Percentiles rank a stretch among this genome's conserved stretches.
These are phyloP conservation scores for Pelargonium nanum DNA, from an alignment of 345 rosid genomes.

Conservation along the genomic window DNA sequence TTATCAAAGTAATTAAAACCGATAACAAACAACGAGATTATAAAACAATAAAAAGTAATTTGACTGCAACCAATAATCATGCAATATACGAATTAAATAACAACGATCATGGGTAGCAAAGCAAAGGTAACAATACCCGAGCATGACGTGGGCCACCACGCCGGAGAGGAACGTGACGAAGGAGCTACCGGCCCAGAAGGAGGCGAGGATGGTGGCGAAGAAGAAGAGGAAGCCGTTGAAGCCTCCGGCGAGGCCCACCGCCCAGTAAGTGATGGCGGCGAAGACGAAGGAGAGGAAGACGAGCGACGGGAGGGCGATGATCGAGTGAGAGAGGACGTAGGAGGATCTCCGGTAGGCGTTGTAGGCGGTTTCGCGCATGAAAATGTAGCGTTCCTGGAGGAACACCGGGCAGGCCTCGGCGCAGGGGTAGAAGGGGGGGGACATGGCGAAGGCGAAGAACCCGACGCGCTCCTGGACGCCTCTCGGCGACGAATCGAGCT, in stretches of 20 bases:
- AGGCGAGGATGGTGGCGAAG: conserved; percentile 51
- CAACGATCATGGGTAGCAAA: too few species aligned
- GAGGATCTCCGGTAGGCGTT: conserved; percentile 88
- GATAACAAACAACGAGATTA: too few species aligned
- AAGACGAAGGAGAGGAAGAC: conserved; percentile 56
- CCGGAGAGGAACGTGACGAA: conserved; percentile 89
- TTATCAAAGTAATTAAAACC: too few species aligned
- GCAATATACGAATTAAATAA: too few species aligned
- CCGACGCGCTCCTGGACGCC: conserved; percentile 84
- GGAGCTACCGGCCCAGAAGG: conserved; percentile 95
- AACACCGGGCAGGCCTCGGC: conserved; percentile 90
- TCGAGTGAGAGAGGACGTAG: conserved; percentile 73
- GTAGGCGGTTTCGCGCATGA: conserved; percentile 93
- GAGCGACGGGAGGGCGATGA: conserved; percentile 60
- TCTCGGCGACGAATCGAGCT: conserved; percentile 69
- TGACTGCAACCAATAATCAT: too few species aligned
- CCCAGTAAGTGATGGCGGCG: conserved; percentile 61
- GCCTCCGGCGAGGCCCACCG: conserved; percentile 77
- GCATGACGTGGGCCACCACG: conserved; percentile 70
- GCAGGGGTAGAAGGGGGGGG: conserved; percentile 88
- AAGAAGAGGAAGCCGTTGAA: conserved; percentile 57
- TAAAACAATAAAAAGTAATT: too few species aligned
- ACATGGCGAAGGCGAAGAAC: conserved; percentile 91
- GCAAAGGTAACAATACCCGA: too few species aligned
- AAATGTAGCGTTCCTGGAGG: conserved; percentile 84